Percentiles rank a stretch among this genome's conserved stretches.
phyloP scores from a whole-genome alignment of 1,284 basidiomycete genomes.

The Fomitopsis palustris region DNA sequence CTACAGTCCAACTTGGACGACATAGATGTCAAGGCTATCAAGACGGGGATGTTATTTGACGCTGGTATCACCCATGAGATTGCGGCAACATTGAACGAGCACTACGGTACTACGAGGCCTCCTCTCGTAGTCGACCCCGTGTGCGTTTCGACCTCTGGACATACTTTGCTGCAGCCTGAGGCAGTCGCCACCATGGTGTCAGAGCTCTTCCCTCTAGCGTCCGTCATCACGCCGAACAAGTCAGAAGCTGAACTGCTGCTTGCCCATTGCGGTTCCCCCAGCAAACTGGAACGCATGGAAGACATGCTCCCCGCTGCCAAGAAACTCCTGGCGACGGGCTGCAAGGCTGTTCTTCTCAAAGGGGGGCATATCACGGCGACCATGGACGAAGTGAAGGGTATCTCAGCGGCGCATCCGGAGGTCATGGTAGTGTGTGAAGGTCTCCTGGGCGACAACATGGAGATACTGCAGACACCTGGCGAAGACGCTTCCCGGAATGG shows the following conservation, averaged over 20 bases:
- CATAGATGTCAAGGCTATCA: slow-evolving; percentile 73
- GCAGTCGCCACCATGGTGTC: slow-evolving; percentile 61
- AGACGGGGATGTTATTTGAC: slow-evolving; percentile 86
- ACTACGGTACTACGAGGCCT: slow-evolving; percentile 35
- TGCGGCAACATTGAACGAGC: slow-evolving; percentile 39
- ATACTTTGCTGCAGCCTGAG: slow-evolving; percentile 68
- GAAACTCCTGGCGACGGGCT: slow-evolving; percentile 48
- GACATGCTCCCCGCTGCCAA: slow-evolving; percentile 67
- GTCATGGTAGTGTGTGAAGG: slow-evolving; percentile 40
- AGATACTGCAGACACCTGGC: slow-evolving; percentile 45
- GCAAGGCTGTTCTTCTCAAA: slow-evolving; percentile 75
- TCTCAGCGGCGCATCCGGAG: slow-evolving; percentile 27
- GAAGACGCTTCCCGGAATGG: slow-evolving; percentile 15
- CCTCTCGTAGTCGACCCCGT: slow-evolving; percentile 86
- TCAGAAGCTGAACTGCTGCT: slow-evolving; percentile 77
- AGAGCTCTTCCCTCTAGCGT: slow-evolving; percentile 71
- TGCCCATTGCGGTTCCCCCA: slow-evolving; percentile 28
- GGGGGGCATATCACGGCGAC: slow-evolving; percentile 75
- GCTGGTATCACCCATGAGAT: slow-evolving; percentile 45
- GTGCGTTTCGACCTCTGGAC: slow-evolving; percentile 90
- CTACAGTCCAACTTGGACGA: slow-evolving; percentile 76
- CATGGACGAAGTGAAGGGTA: slow-evolving; percentile 39
- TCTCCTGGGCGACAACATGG: slow-evolving; percentile 53
- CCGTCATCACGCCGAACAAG: slow-evolving; percentile 86
- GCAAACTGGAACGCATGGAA: slow-evolving; percentile 44